Conservation (phyloP, 495 filamentous ascomycete species). For the Echria macrotheca region DNA sequence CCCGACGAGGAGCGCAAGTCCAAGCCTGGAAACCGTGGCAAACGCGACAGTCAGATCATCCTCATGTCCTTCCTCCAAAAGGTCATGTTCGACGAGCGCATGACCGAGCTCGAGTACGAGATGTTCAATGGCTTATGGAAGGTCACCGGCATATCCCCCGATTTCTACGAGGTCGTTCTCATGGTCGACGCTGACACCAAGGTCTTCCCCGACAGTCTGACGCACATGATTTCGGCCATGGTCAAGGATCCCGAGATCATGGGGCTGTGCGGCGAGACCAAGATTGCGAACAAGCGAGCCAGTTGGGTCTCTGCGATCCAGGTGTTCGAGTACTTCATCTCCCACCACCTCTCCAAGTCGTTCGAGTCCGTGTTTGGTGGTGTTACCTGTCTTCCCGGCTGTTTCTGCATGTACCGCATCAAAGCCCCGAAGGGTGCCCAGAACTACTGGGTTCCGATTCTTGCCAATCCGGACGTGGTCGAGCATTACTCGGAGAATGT, state of each 20-base stretch:
- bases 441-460: slow-evolving; percentile 99
- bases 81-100: slow-evolving; percentile 99
- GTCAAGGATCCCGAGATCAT: slow-evolving; percentile 99
- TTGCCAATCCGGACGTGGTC: slow-evolving; percentile 97
- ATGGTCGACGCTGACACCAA: slow-evolving; percentile 99
- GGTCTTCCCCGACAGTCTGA: slow-evolving; percentile 95
- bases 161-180: slow-evolving; percentile 94
- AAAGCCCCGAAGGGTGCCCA: slow-evolving; percentile 97
- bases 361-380: slow-evolving; percentile 99
- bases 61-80: slow-evolving; percentile 99
- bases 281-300: slow-evolving; percentile 95
- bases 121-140: slow-evolving; percentile 99
- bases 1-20: slow-evolving; percentile 71
- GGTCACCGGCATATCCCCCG: slow-evolving; percentile 92
- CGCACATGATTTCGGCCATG: slow-evolving; percentile 99
- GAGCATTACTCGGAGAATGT: slow-evolving; percentile 99
- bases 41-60: slow-evolving; percentile 98
- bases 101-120: slow-evolving; percentile 99
- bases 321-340: slow-evolving; percentile 99
- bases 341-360: slow-evolving; percentile 91
- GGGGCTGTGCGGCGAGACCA: slow-evolving; percentile 98
- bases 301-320: slow-evolving; percentile 98
- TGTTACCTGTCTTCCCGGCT: slow-evolving; percentile 97
- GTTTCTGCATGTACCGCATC: slow-evolving; percentile 99
- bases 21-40: slow-evolving; percentile 95